Conservation (phyloP, 2,329 filamentous ascomycete species). For the Fusarium buxicola region DNA sequence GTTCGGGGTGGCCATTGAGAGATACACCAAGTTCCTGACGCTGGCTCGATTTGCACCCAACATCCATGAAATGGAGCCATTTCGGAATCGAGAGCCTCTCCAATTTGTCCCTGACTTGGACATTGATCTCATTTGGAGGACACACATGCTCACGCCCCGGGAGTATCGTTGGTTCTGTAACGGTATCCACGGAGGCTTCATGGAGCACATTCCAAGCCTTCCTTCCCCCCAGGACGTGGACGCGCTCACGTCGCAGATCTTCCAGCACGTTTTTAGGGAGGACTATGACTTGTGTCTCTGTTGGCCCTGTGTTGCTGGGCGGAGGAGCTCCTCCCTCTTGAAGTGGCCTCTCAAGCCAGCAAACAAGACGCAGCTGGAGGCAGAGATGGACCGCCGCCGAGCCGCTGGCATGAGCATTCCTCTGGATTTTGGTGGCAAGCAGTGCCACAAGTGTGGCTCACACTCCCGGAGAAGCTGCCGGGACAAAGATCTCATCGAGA, state of each 20-base stretch:
- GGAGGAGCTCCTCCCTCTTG: conserved; percentile 1
- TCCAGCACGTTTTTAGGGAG: conserved; percentile 21
- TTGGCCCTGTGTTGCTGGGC: conserved; percentile 34
- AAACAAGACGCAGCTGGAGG: neutral
- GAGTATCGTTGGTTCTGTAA: conserved; percentile 23
- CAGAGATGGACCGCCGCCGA: conserved; percentile 14
- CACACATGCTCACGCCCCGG: conserved; percentile 30
- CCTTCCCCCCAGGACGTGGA: neutral
- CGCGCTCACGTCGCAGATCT: conserved; percentile 14
- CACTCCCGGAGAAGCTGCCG: conserved; percentile 27
- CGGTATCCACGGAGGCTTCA: conserved; percentile 10
- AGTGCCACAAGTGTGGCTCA: conserved; percentile 33
- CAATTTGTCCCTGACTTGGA: conserved; percentile 21
- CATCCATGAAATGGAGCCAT: neutral
- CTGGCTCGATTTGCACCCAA: conserved; percentile 4
- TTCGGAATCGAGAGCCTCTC: neutral
- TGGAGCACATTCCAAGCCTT: conserved; percentile 23
- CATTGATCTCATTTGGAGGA: conserved; percentile 37
- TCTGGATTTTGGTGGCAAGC: conserved; percentile 18
- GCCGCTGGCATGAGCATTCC: conserved; percentile 10
- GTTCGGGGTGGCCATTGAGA: conserved; percentile 16
- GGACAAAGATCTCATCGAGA: conserved; percentile 10
- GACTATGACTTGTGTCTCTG: conserved; percentile 32
- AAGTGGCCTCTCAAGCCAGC: conserved; percentile 2
- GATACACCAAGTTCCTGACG: conserved; percentile 33